phyloP scores from a whole-genome alignment of 192 early-diverging fungal genomes.

The Coemansia sp. region DNA sequence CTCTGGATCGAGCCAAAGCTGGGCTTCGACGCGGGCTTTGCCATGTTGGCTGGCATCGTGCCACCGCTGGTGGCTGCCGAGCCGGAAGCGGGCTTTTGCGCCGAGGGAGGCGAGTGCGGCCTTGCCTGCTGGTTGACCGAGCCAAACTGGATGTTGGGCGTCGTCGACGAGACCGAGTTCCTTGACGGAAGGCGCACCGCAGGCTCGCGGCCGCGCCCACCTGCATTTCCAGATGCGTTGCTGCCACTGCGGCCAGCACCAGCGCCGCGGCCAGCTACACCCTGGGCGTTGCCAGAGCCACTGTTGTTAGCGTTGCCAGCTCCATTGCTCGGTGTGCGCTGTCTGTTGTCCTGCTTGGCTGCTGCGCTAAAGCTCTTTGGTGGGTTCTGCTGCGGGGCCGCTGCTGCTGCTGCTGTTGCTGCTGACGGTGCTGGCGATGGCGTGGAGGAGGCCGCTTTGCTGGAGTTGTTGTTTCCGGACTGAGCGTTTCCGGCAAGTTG shows the following conservation, averaged over 20 bases:
- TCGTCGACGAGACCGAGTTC: conserved; percentile 32
- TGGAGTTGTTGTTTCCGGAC: conserved; percentile 18
- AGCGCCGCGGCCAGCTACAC: conserved; percentile 16
- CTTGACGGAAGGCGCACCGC: conserved; percentile 46
- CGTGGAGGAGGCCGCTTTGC: conserved; percentile 7
- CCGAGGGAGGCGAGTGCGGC: conserved; percentile 31
- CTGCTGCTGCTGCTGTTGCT: conserved; percentile 11
- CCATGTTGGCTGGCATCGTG: conserved; percentile 26
- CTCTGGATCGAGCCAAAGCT: conserved; percentile 51
- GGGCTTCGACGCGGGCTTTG: conserved; percentile 41
- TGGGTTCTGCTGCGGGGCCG: not conserved
- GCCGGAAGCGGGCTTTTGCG: conserved; percentile 14
- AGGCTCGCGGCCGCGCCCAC: conserved; percentile 30
- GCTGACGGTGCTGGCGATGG: conserved; percentile 22
- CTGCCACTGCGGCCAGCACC: conserved; percentile 7
- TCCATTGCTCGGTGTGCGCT: conserved; percentile 34
- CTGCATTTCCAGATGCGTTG: conserved; percentile 6
- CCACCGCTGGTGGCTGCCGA: conserved; percentile 48
- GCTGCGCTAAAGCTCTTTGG: conserved; percentile 17
- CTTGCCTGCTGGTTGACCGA: conserved; percentile 49
- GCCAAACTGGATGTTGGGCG: conserved; percentile 54
- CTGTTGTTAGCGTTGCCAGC: conserved; percentile 9
- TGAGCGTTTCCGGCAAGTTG: conserved; percentile 35
- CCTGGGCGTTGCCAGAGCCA: conserved; percentile 1
- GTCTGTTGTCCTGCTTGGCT: conserved; percentile 32